phyloP scores from a whole-genome alignment of 768 basidiomycete genomes.

The Krasilnikovozyma curviuscula region DNA sequence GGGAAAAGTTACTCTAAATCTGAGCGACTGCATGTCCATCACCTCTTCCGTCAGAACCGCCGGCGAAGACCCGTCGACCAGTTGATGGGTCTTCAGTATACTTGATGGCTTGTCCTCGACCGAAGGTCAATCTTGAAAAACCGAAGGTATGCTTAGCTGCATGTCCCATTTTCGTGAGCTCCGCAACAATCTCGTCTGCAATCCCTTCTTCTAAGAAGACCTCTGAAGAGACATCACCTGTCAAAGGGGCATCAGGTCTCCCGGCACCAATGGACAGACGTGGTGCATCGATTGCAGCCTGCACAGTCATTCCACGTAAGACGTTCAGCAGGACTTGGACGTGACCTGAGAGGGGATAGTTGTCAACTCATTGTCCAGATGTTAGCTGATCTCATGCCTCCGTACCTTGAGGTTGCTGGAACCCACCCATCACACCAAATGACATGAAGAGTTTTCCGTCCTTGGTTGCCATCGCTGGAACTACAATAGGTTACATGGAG shows the following conservation, averaged over 20 bases:
- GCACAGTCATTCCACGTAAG: conserved; percentile 64
- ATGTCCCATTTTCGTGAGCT: too few species aligned
- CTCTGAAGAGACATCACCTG: too few species aligned
- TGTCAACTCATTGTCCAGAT: too few species aligned
- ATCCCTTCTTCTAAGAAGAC: conserved; percentile 79
- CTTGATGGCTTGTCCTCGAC: conserved; percentile 22
- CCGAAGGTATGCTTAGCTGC: conserved; percentile 46
- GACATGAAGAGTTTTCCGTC: conserved; percentile 67
- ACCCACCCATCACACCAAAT: conserved; percentile 33
- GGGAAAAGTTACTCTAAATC: too few species aligned
- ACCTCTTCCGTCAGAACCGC: too few species aligned
- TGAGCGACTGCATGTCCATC: too few species aligned
- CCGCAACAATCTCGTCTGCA: conserved; percentile 38
- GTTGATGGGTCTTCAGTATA: too few species aligned
- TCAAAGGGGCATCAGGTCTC: not conserved
- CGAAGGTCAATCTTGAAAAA: conserved; percentile 33
- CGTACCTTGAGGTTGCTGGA: conserved; percentile 81
- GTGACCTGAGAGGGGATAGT: too few species aligned
- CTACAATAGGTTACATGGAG: too few species aligned
- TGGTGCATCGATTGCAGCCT: conserved; percentile 81
- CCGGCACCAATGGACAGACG: conserved; percentile 69
- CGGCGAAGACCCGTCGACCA: too few species aligned
- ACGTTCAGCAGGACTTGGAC: conserved; percentile 84
- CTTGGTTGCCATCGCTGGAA: conserved; percentile 64
- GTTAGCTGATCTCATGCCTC: too few species aligned